Evolutionary conservation across 257 asterid species (phyloP), one percentile per base, ranked within the genome.

Genomic region (Asclepias syriaca): DNA sequence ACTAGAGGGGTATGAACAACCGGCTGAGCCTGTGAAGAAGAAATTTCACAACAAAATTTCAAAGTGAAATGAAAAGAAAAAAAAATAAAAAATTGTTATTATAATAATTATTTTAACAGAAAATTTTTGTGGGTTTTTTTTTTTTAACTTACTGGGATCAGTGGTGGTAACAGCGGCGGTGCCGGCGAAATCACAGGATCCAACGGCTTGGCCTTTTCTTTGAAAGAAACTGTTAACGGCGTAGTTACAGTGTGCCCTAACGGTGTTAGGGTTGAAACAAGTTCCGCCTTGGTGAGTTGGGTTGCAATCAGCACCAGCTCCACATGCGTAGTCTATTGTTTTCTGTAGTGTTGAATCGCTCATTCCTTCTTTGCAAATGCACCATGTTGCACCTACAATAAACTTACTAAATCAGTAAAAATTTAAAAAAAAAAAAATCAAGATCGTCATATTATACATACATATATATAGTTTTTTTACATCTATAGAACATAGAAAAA

Each of bases 181-280:
- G 80, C 97, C 94, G 53, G 89, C 57, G 43, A 92, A 92, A 60
- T 84, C 90, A 84, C 98, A 92, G 37, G 97, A 84, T 13, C 82
- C 77, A 5, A 85, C 12, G 22, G 72, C 66, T 67, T 92, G 98
- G 61, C 86, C 82, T n/a, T 87, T 83, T 59, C 13, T 90, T 68
- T 92, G 98, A 79, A 85, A 92, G 63, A 79, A 92, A 74, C 98
- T 92, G 75, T 92, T 92, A 66, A 87, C 97, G 8, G 97, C 98
- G 78, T 85, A 92, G 74, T 68, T 92, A 83, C 98, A 92, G 76
- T 92, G 98, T 59, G 89, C 89, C 77, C 81, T 82, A 0, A 90
- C 90, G 2, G 83, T 83, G 66, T 92, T 87, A 34, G 98, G 98
- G 84, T 82, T 85, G 78, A 65, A 92, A 68, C 98, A 92, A 40